Evolutionary conservation across 2,329 filamentous ascomycete genomes (phyloP), one percentile per base, ranked within the genome.

Genomic region (Coleophoma crateriformis): DNA sequence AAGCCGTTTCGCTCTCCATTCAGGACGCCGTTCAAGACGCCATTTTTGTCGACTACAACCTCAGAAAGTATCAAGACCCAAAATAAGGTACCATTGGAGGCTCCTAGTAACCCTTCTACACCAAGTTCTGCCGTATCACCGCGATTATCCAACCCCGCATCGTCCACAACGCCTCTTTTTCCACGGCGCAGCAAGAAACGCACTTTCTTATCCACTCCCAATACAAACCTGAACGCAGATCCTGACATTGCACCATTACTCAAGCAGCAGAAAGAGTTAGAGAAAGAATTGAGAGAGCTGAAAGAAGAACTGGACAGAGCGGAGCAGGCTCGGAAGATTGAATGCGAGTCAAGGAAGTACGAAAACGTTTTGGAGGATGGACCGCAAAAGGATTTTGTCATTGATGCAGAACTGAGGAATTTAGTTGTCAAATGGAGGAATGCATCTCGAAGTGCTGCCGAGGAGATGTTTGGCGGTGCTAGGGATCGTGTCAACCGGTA

Each of bases 1-100:
- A 86, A 84, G 62, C 86, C 86, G 0, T 90, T 90, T 70, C 83
- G 84, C 56, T 88, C 86, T 42, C 86, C 85, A 13, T 76, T 86
- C 53, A 78, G 76, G 56, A 75, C 71, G 35, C 70, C 72, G 27
- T 53, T 56, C 43, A 58, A 61, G 48, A 17, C 37, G 7, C 39
- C 39, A 50, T 58, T 4, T 27, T 7, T 27, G 27, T 27, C 8
- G 27, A 27, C 27, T 27, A 27, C 27, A 10, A 27, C 27, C 8
- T 4, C 27, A 27, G 27, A 27, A 27, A 27, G 27, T 10, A 27
- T 7, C 8, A 27, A 27, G 27, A 10, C 27, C 7, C 27, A 10
- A 27, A 3, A 27, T 4, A 7, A 10, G 7, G 8, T 10, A 27
- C 27, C 6, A 3, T 2, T 27, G 27, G 6, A 3, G 27, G 8